Conservation (phyloP, 805 yeast species). For the Metschnikowia lunata region DNA sequence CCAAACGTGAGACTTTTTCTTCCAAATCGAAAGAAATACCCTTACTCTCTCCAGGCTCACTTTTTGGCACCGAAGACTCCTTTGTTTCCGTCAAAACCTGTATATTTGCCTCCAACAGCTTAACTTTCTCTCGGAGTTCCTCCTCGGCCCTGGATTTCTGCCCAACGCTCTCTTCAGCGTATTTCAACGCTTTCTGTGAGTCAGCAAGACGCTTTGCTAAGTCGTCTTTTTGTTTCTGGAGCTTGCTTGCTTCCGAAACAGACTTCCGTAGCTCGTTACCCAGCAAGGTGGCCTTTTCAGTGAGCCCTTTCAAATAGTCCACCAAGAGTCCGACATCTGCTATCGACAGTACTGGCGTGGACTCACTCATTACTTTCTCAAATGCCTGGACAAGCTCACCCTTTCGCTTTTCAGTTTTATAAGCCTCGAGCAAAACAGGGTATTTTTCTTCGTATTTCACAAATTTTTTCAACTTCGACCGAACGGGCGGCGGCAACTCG, state of each 20-base stretch:
- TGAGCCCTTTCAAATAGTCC: constrained; percentile 63
- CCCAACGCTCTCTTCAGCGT: constrained; percentile 15
- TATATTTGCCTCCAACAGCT: background rate
- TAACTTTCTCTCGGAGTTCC: constrained; percentile 3
- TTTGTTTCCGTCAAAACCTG: background rate
- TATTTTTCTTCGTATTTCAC: constrained; percentile 87
- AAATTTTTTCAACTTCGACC: constrained; percentile 65
- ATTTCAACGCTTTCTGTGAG: constrained; percentile 13
- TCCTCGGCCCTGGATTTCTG: constrained; percentile 4
- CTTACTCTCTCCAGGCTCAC: background rate
- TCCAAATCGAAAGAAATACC: background rate
- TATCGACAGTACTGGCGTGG: constrained; percentile 75
- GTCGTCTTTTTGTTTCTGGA: constrained; percentile 10
- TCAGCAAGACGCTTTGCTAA: constrained; percentile 11
- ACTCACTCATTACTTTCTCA: constrained; percentile 68
- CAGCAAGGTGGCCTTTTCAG: constrained; percentile 55
- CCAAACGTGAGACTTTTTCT: no score
- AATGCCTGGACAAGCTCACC: constrained; percentile 54
- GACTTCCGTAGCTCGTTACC: constrained; percentile 60
- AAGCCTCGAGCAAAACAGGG: constrained; percentile 80
- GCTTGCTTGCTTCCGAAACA: constrained; percentile 23
- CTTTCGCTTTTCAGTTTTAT: constrained; percentile 72
- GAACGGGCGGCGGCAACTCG: constrained; percentile 54
- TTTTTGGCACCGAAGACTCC: background rate
- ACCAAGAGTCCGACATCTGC: constrained; percentile 67